Base-by-base conservation (phyloP, 2,329 filamentous ascomycete genomes). In the Fonsecaea nubica region DNA sequence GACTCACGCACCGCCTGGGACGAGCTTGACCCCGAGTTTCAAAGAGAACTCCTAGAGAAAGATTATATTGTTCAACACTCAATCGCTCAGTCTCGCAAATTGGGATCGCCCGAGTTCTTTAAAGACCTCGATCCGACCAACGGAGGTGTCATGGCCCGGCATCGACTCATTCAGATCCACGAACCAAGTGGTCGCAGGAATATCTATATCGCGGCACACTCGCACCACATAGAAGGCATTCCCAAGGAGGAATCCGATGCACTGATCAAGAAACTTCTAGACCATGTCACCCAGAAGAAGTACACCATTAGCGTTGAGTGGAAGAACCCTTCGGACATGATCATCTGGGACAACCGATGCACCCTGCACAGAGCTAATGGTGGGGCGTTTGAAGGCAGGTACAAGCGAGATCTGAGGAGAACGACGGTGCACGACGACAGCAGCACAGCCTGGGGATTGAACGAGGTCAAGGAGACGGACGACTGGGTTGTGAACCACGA, bases 311-410 rank as follows among this genome's bases (percentile, higher is more conserved):
- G 76, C 4, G 77, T 86, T 3, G 73, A 77, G 42, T 88, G 85
- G 85, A 69, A 81, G 30, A 71, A 80, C 3, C 71, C 76, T 0
- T 80, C 82, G 0, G 86, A 88, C 71, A 59, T 88, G 66, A 74
- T 87, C 25, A 80, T 86, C 30, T 88, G 86, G 86, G 86, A 89
- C 70, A 88, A 88, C 72, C 82, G 82, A 0, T 81, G 79, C 59
- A 82, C 84, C 10, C 79, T 87, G 78, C 86, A 88, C 74, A 75
- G 84, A 3, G 83, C 84, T 0, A 80, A 78, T 1, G 77, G 78
- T 0, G 85, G 85, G 0, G 71, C 73, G 0, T 86, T 83, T 65
- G 80, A 80, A 65, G 81, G 82, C 0, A 82, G 78, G 71, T 83
- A 79, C 71, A 76, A 72, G 67, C 76, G 85, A 48, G 86, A 88